Evolutionary conservation across 106 monocot genomes (phyloP).

Genomic region (Platanthera zijinensis): DNA sequence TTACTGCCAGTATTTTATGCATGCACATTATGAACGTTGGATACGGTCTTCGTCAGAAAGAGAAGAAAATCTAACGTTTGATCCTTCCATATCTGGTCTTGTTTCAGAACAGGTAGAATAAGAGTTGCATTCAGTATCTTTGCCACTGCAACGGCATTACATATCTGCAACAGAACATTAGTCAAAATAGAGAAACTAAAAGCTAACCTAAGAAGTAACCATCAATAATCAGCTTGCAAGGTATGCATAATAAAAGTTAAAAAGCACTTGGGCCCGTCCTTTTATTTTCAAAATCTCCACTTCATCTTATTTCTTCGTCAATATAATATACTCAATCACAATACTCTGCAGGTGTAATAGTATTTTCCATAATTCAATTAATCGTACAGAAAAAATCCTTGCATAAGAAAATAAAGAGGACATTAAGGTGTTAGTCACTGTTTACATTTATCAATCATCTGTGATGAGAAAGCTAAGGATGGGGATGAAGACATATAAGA

Average conservation of each 20-base stretch:
- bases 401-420: no score
- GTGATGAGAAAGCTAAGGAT: no score
- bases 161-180: slow-evolving; percentile 57
- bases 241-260: not conserved
- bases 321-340: no score
- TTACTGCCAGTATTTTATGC: not conserved
- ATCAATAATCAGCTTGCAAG: not conserved
- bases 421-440: no score
- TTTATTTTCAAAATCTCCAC: no score
- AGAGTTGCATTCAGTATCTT: slow-evolving; percentile 99
- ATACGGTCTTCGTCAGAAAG: not conserved
- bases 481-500: no score
- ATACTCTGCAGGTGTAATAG: no score
- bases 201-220: not conserved
- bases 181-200: not conserved
- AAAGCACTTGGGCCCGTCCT: not conserved
- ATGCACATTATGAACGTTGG: not conserved
- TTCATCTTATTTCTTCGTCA: no score
- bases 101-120: slow-evolving; percentile 90
- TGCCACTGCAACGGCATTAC: slow-evolving; percentile 98
- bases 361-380: no score
- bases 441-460: no score
- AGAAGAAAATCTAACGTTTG: slow-evolving; percentile 60
- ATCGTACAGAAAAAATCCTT: no score
- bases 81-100: slow-evolving; percentile 99